phyloP scores from a whole-genome alignment of 164 flowering plant species.

The Amborella trichopoda region DNA sequence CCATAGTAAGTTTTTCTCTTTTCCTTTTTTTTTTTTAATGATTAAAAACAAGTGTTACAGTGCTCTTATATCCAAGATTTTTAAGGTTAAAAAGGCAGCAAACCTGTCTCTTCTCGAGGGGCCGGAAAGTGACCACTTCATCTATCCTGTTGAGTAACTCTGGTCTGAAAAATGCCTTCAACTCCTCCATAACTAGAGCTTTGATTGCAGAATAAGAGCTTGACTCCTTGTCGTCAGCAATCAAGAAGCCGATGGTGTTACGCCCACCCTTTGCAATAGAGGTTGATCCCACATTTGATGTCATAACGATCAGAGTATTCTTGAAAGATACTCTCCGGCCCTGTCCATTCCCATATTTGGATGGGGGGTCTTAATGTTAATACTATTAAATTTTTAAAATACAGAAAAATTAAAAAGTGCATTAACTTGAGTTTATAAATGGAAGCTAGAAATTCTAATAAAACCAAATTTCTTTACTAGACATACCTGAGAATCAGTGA shows the following conservation, averaged over 20 bases:
- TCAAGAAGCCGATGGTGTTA: constrained; percentile 45
- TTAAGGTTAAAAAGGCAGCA: not conserved
- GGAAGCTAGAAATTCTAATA: not conserved
- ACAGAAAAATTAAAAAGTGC: not conserved
- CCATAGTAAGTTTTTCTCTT: not conserved
- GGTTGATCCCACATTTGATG: constrained; percentile 81
- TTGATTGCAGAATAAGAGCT: constrained; percentile 58
- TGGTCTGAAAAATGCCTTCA: constrained; percentile 71
- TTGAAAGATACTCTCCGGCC: constrained; percentile 79
- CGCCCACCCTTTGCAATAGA: constrained; percentile 68
- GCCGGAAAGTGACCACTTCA: constrained; percentile 64
- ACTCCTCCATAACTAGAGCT: constrained; percentile 64
- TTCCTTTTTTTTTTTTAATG: not conserved
- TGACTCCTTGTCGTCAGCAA: constrained; percentile 29
- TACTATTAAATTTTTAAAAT: too few relatives aligned
- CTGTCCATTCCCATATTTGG: too few relatives aligned
- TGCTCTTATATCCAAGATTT: too few relatives aligned
- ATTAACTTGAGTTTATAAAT: not conserved
- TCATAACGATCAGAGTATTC: constrained; percentile 74
- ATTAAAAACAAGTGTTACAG: too few relatives aligned
- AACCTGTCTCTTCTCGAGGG: constrained; percentile 68
- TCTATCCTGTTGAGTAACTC: constrained; percentile 85
- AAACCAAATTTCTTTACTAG: not conserved
- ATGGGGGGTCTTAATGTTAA: too few relatives aligned
- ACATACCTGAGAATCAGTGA: constrained; percentile 81